These are phyloP conservation scores for Saccharomycopsis javanensis DNA, from an alignment of 805 yeast species.

Conservation along the genomic window DNA sequence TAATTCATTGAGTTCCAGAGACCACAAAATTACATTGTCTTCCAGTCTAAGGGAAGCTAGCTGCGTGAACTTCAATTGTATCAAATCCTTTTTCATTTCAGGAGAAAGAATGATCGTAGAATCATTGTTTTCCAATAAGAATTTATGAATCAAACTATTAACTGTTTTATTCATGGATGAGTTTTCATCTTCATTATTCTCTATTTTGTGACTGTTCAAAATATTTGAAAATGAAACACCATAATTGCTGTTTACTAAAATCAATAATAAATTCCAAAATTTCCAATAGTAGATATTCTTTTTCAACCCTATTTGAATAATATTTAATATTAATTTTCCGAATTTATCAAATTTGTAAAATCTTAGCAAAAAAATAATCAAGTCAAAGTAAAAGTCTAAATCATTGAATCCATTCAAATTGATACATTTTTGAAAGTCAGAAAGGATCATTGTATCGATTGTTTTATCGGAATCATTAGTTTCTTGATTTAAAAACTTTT, in stretches of 20 bases:
- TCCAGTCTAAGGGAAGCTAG: constrained; percentile 56
- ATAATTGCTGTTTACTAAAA: constrained; percentile 13
- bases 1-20: constrained; percentile 58
- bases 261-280: constrained; percentile 17
- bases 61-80: constrained; percentile 68
- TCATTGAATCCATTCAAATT: constrained; percentile 8
- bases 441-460: not conserved
- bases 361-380: constrained; percentile 2
- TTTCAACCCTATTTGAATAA: constrained; percentile 9
- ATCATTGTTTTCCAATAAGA: not conserved
- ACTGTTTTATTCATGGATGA: not conserved
- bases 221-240: constrained; percentile 2
- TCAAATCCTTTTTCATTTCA: constrained; percentile 24
- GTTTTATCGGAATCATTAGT: not conserved
- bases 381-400: constrained; percentile 10
- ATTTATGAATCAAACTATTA: not conserved
- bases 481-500: not conserved
- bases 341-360: constrained; percentile 11
- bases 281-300: constrained; percentile 13
- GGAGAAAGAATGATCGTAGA: not conserved
- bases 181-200: not conserved
- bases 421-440: constrained; percentile 11
- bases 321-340: not conserved
- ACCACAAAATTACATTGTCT: constrained; percentile 46
- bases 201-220: not conserved